Evolutionary conservation across 1,284 basidiomycete genomes (phyloP), one percentile per base, ranked within the genome.

Genomic region (Irpex lacteus): DNA sequence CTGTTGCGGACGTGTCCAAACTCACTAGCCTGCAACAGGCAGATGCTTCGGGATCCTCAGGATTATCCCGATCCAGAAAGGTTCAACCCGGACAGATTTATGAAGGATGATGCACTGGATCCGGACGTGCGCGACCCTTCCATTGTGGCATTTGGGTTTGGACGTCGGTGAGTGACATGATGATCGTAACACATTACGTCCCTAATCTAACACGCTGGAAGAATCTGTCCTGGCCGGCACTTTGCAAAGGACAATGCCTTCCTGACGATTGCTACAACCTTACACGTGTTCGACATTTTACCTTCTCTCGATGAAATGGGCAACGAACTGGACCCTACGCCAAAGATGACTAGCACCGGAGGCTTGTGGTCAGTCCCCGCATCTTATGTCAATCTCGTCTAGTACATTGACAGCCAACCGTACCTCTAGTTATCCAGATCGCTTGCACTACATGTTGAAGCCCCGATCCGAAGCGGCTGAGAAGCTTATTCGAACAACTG

Each of bases 11-110:
- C 8, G 15, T 5, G 40, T 4, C 15, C 15, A 3, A 11, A 44
- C 40, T 44, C 11, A 44, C 2, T 44, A 9, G 40, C 4, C 15
- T 11, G 8, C 15, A 9, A 15, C 47, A 63, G 61, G 68, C 67
- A 65, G 7, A 68, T 73, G 50, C 62, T 73, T 5, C 68, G 70
- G 54, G 69, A 73, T 63, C 66, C 68, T 53, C 55, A 61, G 9
- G 50, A 55, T 9, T 73, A 72, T 63, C 65, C 67, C 21, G 49
- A 63, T 34, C 56, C 55, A 9, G 67, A 73, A 52, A 59, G 57
- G 19, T 74, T 73, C 65, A 67, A 70, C 53, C 73, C 73, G 11
- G 70, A 72, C n/a, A 61, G 73, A 11, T 72, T 70, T 55, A 37
- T 63, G 38, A 63, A 36, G 32, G 49, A 55, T 8, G 61, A 40